Conservation (phyloP, 805 yeast genomes). For the Wickerhamiella cacticola region DNA sequence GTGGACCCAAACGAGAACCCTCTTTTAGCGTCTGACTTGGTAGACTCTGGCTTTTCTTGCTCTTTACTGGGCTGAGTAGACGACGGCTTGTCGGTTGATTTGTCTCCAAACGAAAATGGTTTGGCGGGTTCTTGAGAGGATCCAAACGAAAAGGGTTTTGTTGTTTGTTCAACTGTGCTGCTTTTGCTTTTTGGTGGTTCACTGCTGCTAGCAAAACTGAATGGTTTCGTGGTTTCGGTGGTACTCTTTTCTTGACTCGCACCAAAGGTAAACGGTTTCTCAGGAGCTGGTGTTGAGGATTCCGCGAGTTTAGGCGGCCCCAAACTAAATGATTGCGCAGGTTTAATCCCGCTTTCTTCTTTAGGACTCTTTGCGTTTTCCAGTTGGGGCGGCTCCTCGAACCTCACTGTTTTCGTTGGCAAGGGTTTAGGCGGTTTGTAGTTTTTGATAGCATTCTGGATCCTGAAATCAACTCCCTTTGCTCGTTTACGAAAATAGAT, state of each 20-base stretch:
- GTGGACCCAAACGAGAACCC: not conserved
- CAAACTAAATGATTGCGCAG: too few relatives aligned
- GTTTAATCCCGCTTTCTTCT: not conserved
- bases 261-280: not conserved
- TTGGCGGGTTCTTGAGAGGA: not conserved
- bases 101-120: not conserved
- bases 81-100: not conserved
- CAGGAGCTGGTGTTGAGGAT: not conserved
- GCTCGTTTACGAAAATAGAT: not conserved
- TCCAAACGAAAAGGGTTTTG: constrained; percentile 1
- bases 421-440: constrained; percentile 9
- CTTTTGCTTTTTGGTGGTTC: not conserved
- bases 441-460: constrained; percentile 3
- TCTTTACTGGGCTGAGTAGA: too few relatives aligned
- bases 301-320: not conserved
- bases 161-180: not conserved
- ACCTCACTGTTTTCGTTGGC: not conserved
- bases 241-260: not conserved
- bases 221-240: not conserved
- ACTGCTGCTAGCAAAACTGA: not conserved
- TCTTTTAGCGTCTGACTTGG: not conserved
- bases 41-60: not conserved
- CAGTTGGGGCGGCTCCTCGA: not conserved
- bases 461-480: not conserved
- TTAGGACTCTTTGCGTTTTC: not conserved